Conservation (phyloP, 306 rosid species). For the Cajanus cajan region DNA sequence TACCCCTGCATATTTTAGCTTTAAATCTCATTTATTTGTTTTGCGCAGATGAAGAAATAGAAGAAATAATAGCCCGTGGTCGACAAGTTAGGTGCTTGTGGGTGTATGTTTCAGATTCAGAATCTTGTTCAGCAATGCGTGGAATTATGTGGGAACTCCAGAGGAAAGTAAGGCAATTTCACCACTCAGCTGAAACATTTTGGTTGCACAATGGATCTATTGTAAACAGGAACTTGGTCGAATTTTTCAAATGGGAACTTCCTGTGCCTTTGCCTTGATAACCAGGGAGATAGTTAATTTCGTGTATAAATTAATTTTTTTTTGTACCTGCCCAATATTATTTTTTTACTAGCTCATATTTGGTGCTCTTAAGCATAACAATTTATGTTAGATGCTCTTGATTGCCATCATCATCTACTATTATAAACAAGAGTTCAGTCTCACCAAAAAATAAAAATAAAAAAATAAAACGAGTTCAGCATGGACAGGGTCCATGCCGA, state of each 20-base stretch:
- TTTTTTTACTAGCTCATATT: conserved; percentile 5
- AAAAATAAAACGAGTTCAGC: too few species aligned
- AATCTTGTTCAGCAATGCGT: conserved; percentile 83
- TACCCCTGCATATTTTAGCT: background rate
- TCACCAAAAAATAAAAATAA: too few species aligned
- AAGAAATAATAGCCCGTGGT: conserved; percentile 67
- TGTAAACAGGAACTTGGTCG: conserved; percentile 66
- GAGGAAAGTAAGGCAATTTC: conserved; percentile 87
- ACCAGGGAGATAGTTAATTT: conserved; percentile 3
- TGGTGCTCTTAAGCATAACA: background rate
- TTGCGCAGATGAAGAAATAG: conserved; percentile 64
- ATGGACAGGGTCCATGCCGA: too few species aligned
- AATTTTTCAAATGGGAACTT: conserved; percentile 74
- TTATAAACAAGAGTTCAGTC: background rate
- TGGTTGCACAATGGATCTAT: conserved; percentile 87
- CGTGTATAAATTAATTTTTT: conserved; percentile 28
- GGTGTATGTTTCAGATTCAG: conserved; percentile 66
- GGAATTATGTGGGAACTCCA: conserved; percentile 95
- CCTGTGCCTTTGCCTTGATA: conserved; percentile 81
- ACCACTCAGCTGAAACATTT: conserved; percentile 89
- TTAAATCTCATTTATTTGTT: background rate
- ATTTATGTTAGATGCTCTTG: background rate
- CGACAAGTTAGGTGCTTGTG: conserved; percentile 73
- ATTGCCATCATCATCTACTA: background rate
- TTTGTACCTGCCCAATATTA: background rate